phyloP scores from a whole-genome alignment of 2,329 filamentous ascomycete genomes.

The Claviceps cyperi region DNA sequence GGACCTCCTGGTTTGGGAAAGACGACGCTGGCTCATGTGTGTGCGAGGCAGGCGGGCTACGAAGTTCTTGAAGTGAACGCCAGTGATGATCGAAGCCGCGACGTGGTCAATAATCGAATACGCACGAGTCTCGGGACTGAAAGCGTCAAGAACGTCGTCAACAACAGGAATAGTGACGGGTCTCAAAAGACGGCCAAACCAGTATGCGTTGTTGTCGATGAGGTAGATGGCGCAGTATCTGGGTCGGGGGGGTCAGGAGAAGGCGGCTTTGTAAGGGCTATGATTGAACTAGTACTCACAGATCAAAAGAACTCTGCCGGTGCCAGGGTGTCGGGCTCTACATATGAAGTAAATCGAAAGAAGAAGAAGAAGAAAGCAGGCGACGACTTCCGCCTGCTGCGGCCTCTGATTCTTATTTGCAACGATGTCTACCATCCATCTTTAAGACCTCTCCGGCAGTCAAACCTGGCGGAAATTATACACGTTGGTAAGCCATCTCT shows the following conservation, averaged over 20 bases:
- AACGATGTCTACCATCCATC: constrained; percentile 94
- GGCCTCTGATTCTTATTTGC: constrained; percentile 86
- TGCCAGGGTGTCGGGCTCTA: constrained; percentile 14
- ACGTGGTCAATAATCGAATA: constrained; percentile 84
- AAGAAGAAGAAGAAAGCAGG: constrained; percentile 51
- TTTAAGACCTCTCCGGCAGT: constrained; percentile 73
- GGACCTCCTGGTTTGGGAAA: constrained; percentile 91
- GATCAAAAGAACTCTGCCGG: constrained; percentile 61
- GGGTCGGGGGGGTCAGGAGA: constrained; percentile 68
- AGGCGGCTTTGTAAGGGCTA: constrained; percentile 85
- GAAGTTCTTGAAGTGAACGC: constrained; percentile 96
- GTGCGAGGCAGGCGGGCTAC: constrained; percentile 87
- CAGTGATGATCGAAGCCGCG: constrained; percentile 79
- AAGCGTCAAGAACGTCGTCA: constrained; percentile 66
- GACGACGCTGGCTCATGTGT: constrained; percentile 91
- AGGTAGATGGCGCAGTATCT: constrained; percentile 85
- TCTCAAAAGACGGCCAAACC: constrained; percentile 64
- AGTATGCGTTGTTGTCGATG: constrained; percentile 87
- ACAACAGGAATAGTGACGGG: constrained; percentile 38
- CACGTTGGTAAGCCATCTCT: constrained; percentile 81
- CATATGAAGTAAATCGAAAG: constrained; percentile 17
- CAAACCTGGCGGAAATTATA: constrained; percentile 72
- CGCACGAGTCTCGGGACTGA: constrained; percentile 87
- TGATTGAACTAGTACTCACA: constrained; percentile 76
- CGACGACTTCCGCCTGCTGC: constrained; percentile 74